Evolutionary conservation across 2,329 filamentous ascomycete species (phyloP).

Genomic region (Aspergillus luchuensis): DNA sequence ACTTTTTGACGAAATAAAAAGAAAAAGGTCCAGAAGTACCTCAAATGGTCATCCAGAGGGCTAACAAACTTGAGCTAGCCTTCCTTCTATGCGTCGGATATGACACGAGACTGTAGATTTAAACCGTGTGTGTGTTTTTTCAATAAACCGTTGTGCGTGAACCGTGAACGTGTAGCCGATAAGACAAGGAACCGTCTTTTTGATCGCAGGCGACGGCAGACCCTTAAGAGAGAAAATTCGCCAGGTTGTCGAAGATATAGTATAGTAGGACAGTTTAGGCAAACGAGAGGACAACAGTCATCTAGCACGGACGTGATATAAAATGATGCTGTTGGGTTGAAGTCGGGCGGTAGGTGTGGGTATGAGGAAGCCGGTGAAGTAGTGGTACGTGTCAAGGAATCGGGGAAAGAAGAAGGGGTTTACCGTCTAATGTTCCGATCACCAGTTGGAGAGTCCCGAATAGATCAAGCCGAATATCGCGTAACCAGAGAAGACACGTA

Average conservation of each 20-base stretch:
- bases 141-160: constrained; percentile 36
- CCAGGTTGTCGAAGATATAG: constrained; percentile 26
- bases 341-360: neutral
- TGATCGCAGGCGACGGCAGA: constrained; percentile 35
- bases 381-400: constrained; percentile 16
- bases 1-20: constrained; percentile 13
- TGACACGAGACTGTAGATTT: constrained; percentile 14
- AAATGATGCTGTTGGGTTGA: constrained; percentile 3
- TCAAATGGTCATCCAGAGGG: constrained; percentile 21
- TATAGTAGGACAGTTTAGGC: constrained; percentile 8
- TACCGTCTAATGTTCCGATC: constrained; percentile 29
- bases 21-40: constrained; percentile 25
- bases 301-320: constrained; percentile 2
- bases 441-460: constrained; percentile 27
- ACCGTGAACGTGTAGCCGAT: constrained; percentile 35
- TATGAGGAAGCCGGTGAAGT: neutral
- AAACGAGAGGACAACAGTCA: constrained; percentile 7
- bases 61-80: constrained; percentile 10
- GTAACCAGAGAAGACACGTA: constrained; percentile 19
- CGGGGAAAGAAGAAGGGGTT: constrained; percentile 11
- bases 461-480: constrained; percentile 26
- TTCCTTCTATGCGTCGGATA: constrained; percentile 18
- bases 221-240: constrained; percentile 28
- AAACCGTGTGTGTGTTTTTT: constrained; percentile 26
- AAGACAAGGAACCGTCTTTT: constrained; percentile 35